Evolutionary conservation across 371 early-diverging fungal species (phyloP).

Genomic region (Mucor saturninus): DNA sequence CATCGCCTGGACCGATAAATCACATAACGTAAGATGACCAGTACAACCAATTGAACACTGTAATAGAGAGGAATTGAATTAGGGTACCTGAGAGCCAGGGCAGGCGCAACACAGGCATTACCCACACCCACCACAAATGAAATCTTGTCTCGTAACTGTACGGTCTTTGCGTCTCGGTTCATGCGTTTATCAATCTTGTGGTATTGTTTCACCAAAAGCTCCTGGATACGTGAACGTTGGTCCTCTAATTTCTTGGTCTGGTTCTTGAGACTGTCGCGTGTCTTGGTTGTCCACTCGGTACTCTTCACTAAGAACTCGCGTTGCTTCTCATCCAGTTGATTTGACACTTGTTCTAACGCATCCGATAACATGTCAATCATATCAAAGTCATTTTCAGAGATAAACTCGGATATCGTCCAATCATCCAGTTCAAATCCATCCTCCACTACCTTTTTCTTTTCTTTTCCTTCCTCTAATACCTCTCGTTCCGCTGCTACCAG

Average conservation of each 20-base stretch:
- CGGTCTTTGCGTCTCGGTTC: slow-evolving; percentile 57
- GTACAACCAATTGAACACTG: slow-evolving; percentile 51
- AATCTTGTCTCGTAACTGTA: slow-evolving; percentile 67
- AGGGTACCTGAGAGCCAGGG: slow-evolving; percentile 60
- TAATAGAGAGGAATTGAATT: slow-evolving; percentile 64
- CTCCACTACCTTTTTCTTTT: background rate
- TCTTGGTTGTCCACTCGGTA: slow-evolving; percentile 49
- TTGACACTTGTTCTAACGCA: slow-evolving; percentile 52
- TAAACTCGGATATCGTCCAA: slow-evolving; percentile 22
- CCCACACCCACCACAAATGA: slow-evolving; percentile 76
- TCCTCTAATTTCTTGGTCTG: slow-evolving; percentile 49
- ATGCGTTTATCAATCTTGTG: slow-evolving; percentile 43
- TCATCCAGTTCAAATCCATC: slow-evolving; percentile 23
- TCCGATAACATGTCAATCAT: slow-evolving; percentile 46
- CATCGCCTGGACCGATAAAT: slow-evolving; percentile 65
- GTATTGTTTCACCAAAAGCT: slow-evolving; percentile 34
- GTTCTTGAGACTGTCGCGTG: slow-evolving; percentile 34
- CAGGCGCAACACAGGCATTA: slow-evolving; percentile 69
- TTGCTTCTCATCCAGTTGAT: slow-evolving; percentile 49
- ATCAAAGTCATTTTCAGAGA: slow-evolving; percentile 41
- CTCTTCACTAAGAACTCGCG: slow-evolving; percentile 43
- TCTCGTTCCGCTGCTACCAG: slow-evolving; percentile 1
- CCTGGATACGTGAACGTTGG: slow-evolving; percentile 36
- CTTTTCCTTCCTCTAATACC: background rate
- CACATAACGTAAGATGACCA: slow-evolving; percentile 59